phyloP scores from a whole-genome alignment of 192 early-diverging fungal species.

The Coemansia sp. region DNA sequence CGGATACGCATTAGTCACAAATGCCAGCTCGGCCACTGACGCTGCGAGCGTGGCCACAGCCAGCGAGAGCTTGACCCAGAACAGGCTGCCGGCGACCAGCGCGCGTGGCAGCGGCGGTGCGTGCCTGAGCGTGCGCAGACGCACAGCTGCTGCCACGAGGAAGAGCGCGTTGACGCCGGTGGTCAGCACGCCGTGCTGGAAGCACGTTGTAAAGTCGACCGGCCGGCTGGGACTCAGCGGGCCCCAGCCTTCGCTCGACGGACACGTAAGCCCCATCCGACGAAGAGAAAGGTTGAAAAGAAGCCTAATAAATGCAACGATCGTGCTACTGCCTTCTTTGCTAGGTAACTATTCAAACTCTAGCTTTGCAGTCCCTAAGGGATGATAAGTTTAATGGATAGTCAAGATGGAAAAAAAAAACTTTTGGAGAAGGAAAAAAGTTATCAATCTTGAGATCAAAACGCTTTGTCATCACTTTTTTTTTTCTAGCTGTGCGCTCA shows the following conservation, averaged over 20 bases:
- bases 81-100: conserved; percentile 18
- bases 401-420: too few species aligned
- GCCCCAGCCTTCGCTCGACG: conserved; percentile 51
- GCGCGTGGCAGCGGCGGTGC: conserved; percentile 1
- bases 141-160: conserved; percentile 14
- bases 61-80: conserved; percentile 29
- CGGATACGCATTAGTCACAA: background rate
- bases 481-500: too few species aligned
- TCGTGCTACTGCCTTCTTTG: too few species aligned
- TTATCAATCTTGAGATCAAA: too few species aligned
- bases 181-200: conserved; percentile 36
- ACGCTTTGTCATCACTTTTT: too few species aligned
- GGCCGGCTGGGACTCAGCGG: conserved; percentile 44
- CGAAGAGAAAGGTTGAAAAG: too few species aligned
- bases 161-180: conserved; percentile 21
- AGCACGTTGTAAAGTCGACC: conserved; percentile 46
- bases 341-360: too few species aligned
- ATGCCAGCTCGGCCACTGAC: conserved; percentile 25
- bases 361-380: too few species aligned
- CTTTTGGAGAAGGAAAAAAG: too few species aligned
- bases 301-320: too few species aligned
- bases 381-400: too few species aligned
- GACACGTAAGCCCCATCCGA: conserved; percentile 20
- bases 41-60: conserved; percentile 15
- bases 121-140: conserved; percentile 7